Base-by-base conservation (phyloP, 345 rosid species). In the Turnera subulata region DNA sequence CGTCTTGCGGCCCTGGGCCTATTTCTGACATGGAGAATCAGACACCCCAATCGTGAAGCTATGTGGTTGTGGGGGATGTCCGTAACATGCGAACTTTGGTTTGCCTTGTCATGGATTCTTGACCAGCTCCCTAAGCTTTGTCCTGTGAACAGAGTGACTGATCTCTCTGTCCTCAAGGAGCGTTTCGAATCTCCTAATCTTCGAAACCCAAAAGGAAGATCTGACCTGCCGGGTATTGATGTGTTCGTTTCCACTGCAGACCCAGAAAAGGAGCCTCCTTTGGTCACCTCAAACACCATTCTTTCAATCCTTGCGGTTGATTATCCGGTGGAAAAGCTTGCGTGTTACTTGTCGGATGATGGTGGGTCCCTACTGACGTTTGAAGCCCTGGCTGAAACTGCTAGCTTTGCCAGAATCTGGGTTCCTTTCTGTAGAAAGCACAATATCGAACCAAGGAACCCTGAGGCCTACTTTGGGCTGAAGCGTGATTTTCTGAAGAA, bases 31-130 rank as follows among this genome's bases (percentile, higher is more conserved):
- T 86, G 95, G 95, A 80, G 95, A 66, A 59, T 84, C 56, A 73
- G 79, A 20, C 90, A 86, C 53, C 90, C 86, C 0, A 86, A 86
- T 61, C 67, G 72, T 17, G 86, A 84, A 16, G 88, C 95, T 45
- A 80, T 82, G 82, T 86, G 88, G 84, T 65, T 86, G 53, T 83
- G 90, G 88, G 86, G 83, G 54, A 82, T 80, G 82, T 86, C 95
- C 25, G 76, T 70, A 26, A 73, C 76, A 18, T 86, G 95, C 67
- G 95, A 86, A 75, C 69, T 84, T 42, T 86, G 90, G 95, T 86
- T 86, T 77, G 90, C 88, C n/a, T 22, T 82, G 29, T 86, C 94
- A 32, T 86, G 94, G 88, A 53, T 86, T 26, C 81, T 86, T 26
- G 90, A 86, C 38, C 94, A 83, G 78, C 84, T 83, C 32, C 89